Evolutionary conservation across 2,329 filamentous ascomycete species (phyloP).

Genomic region (Aureobasidium musti): DNA sequence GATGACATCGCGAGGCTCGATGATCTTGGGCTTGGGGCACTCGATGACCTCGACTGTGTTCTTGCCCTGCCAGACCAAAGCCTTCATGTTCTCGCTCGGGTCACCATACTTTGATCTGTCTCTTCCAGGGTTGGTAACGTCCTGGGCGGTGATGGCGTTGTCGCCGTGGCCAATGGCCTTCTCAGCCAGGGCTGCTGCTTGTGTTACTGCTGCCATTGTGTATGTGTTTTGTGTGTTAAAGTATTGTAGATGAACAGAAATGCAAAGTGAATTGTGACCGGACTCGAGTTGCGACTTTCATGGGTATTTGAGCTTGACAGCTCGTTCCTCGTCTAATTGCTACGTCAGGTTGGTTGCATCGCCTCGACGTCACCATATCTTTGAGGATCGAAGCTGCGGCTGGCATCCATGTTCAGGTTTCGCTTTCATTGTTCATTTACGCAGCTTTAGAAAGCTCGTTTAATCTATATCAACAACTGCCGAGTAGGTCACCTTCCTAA

Average conservation of each 20-base stretch:
- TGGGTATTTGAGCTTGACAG: conserved; percentile 17
- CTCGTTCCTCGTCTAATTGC: not conserved
- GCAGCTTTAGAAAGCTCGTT: not conserved
- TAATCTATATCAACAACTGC: conserved; percentile 20
- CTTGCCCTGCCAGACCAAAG: conserved; percentile 79
- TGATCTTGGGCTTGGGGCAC: conserved; percentile 67
- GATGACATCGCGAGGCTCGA: conserved; percentile 76
- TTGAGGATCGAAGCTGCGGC: not conserved
- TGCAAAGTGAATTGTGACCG: not conserved
- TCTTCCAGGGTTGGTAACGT: conserved; percentile 64
- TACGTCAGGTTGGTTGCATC: conserved; percentile 27
- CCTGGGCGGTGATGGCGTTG: conserved; percentile 66
- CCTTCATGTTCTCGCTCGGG: conserved; percentile 69
- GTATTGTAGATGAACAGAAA: not conserved
- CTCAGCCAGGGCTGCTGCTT: conserved; percentile 69
- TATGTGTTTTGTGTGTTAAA: not conserved
- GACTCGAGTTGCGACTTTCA: conserved; percentile 2
- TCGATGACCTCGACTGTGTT: conserved; percentile 72
- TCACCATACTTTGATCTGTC: conserved; percentile 55
- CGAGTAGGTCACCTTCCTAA: conserved; percentile 1
- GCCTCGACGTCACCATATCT: conserved; percentile 23
- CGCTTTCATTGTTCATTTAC: not conserved
- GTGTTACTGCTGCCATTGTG: conserved; percentile 51
- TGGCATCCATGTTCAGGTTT: conserved; percentile 8
- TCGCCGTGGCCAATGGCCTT: conserved; percentile 67